Conservation (phyloP, 2,329 filamentous ascomycete species). For the Thielaviopsis punctulata region DNA sequence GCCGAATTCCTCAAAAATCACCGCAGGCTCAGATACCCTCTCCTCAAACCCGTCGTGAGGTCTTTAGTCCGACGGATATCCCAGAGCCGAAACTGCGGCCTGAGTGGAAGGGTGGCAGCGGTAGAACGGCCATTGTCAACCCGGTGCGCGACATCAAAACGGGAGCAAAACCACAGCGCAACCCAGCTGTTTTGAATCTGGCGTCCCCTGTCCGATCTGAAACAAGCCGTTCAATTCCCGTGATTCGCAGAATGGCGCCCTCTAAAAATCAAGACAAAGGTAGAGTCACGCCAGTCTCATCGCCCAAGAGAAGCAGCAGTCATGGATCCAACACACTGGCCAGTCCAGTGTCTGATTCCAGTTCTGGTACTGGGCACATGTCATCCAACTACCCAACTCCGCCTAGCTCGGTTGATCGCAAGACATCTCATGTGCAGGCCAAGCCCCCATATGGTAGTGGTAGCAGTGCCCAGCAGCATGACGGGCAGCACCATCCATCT, state of each 20-base stretch:
- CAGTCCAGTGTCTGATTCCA: no score
- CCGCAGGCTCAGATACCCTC: background rate
- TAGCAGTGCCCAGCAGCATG: background rate
- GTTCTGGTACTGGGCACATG: background rate
- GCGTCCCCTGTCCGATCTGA: constrained; percentile 6
- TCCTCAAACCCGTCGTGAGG: background rate
- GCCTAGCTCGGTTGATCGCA: constrained; percentile 9
- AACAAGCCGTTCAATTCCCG: constrained; percentile 1
- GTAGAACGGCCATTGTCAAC: constrained; percentile 44
- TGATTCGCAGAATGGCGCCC: constrained; percentile 10
- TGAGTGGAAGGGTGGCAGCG: constrained; percentile 58
- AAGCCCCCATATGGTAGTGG: constrained; percentile 13
- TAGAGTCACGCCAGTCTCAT: constrained; percentile 2
- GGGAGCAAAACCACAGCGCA: constrained; percentile 3
- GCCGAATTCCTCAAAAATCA: background rate
- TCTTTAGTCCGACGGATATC: background rate
- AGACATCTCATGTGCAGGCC: constrained; percentile 11
- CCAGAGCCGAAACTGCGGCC: constrained; percentile 26
- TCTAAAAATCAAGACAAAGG: background rate
- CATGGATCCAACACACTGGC: background rate
- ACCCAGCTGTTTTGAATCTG: constrained; percentile 6
- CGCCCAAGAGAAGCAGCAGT: background rate
- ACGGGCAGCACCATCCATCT: background rate
- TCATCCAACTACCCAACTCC: constrained; percentile 7
- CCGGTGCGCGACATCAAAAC: constrained; percentile 39